Conservation (phyloP, 2,329 filamentous ascomycete species). For the Talaromyces sp. region DNA sequence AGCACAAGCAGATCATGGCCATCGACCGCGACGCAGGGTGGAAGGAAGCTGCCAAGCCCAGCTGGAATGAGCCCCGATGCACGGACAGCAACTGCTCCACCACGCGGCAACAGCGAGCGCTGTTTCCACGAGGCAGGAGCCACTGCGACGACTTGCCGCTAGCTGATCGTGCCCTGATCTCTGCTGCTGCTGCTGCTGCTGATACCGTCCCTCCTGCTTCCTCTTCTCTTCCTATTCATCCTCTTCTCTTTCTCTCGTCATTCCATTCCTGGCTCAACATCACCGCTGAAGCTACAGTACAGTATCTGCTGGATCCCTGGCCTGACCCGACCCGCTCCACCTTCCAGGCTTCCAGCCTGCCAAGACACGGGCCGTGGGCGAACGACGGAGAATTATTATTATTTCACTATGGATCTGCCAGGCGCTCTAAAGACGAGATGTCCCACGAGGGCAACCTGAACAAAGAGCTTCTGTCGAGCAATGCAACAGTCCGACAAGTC, state of each 20-base stretch:
- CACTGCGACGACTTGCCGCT: background rate
- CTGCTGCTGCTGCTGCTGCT: background rate
- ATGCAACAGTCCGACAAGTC: background rate
- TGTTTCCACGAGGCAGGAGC: background rate
- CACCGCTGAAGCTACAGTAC: background rate
- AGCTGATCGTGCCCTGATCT: too few species aligned
- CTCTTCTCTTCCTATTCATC: background rate
- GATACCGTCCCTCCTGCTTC: background rate
- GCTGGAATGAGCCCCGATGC: background rate
- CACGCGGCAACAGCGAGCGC: background rate
- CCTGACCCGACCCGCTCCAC: background rate
- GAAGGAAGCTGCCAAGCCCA: background rate
- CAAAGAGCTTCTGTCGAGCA: background rate
- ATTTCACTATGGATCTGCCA: background rate
- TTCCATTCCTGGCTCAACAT: background rate
- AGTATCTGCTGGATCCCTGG: background rate
- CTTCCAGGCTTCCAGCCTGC: background rate
- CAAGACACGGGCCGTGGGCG: background rate
- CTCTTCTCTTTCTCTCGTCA: background rate
- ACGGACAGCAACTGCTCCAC: background rate
- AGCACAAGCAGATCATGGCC: background rate
- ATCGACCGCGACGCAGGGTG: background rate
- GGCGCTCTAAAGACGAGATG: too few species aligned
- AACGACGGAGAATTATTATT: background rate
- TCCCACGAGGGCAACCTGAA: too few species aligned